Evolutionary conservation across 2,329 filamentous ascomycete genomes (phyloP).

Genomic region (Ophiostoma piceae): DNA sequence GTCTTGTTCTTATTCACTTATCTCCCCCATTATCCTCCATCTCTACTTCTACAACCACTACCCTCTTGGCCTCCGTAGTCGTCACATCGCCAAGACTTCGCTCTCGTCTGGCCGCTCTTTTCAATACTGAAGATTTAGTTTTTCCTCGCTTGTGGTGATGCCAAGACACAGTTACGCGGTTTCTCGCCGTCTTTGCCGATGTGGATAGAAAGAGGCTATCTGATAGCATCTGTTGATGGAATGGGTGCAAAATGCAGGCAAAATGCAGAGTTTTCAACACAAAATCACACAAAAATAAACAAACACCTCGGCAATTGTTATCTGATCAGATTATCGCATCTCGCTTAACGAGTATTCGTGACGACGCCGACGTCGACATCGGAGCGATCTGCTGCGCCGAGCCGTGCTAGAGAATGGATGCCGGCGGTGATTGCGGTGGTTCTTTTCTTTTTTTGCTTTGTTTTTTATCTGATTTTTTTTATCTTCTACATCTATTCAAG

Average conservation of each 20-base stretch:
- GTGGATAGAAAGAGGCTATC: conserved; percentile 6
- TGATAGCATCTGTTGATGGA: neutral
- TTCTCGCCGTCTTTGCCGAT: neutral
- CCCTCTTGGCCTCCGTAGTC: neutral
- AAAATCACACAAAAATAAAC: no score
- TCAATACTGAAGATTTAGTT: neutral
- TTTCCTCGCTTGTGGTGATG: neutral
- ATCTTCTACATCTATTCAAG: no score
- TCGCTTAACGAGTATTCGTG: neutral
- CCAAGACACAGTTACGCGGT: neutral
- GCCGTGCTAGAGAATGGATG: neutral
- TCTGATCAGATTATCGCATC: neutral
- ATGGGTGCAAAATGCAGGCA: neutral
- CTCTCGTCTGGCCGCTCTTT: neutral
- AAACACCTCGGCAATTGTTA: neutral
- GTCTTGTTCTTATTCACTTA: neutral
- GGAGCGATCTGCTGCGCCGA: neutral
- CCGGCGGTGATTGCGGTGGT: neutral
- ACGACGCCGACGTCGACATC: neutral
- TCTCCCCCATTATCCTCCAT: neutral
- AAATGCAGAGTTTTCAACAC: neutral
- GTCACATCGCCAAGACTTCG: neutral
- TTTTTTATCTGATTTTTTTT: neutral
- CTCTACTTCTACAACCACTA: neutral
- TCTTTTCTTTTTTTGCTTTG: no score